Evolutionary conservation across 2,329 filamentous ascomycete species (phyloP).

Genomic region (Macrophomina phaseolina): DNA sequence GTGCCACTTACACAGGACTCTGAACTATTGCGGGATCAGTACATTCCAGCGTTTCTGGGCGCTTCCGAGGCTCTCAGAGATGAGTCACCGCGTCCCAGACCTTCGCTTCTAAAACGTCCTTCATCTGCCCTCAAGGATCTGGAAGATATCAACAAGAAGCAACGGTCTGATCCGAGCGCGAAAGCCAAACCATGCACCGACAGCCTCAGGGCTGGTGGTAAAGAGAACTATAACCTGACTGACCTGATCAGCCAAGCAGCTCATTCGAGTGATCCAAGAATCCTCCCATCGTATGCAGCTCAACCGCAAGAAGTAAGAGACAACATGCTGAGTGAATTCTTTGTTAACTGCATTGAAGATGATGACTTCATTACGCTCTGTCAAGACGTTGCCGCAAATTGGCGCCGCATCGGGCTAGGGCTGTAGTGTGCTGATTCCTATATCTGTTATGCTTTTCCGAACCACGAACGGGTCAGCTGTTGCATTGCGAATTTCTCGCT

Average conservation of each 20-base stretch:
- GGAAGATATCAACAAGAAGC: neutral
- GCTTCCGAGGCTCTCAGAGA: neutral
- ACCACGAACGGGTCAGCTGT: too few relatives aligned
- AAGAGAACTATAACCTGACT: neutral
- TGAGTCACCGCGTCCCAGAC: neutral
- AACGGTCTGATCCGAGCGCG: neutral
- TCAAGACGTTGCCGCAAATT: constrained; percentile 56
- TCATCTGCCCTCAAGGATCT: neutral
- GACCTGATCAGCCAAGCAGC: neutral
- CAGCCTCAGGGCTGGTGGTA: neutral
- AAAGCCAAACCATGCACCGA: neutral
- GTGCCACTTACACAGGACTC: neutral
- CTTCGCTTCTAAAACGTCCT: neutral
- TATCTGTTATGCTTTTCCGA: too few relatives aligned
- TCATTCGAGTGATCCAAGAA: neutral
- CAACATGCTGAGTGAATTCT: constrained; percentile 55
- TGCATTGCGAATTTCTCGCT: too few relatives aligned
- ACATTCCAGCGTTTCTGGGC: neutral
- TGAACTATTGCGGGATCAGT: neutral
- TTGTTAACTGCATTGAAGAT: constrained; percentile 57
- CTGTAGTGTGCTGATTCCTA: neutral
- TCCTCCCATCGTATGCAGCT: constrained; percentile 39
- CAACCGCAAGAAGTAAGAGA: constrained; percentile 50
- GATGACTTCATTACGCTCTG: constrained; percentile 58
- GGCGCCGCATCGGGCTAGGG: constrained; percentile 55